These are phyloP conservation scores for Diplodia corticola DNA, from an alignment of 2,329 filamentous ascomycete species.

Conservation along the genomic window DNA sequence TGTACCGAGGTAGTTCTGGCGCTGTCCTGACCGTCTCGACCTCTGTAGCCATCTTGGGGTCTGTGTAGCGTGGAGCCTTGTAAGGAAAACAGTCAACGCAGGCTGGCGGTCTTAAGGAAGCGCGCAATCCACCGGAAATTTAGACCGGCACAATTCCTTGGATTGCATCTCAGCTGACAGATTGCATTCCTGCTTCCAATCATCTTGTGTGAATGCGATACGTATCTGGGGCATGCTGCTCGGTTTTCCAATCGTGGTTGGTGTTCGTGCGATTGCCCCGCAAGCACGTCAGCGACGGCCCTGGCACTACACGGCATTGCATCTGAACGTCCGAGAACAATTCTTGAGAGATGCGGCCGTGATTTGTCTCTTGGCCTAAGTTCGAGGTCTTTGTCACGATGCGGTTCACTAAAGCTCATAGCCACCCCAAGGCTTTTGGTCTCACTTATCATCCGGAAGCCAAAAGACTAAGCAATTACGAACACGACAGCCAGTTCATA, in stretches of 20 bases:
- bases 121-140: not conserved
- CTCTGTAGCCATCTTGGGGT: not conserved
- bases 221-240: not conserved
- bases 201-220: not conserved
- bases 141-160: not conserved
- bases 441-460: too few species aligned
- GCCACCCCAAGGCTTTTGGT: too few species aligned
- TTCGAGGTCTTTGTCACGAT: too few species aligned
- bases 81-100: not conserved
- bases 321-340: not conserved
- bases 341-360: not conserved
- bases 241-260: not conserved
- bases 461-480: too few species aligned
- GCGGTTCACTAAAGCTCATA: too few species aligned
- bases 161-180: not conserved
- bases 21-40: not conserved
- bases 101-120: not conserved
- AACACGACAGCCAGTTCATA: too few species aligned
- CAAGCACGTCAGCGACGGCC: slow-evolving; percentile 16
- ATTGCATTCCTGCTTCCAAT: not conserved
- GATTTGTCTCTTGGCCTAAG: too few species aligned
- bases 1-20: not conserved
- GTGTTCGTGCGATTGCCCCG: slow-evolving; percentile 16
- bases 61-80: too few species aligned
- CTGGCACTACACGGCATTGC: not conserved